phyloP scores from a whole-genome alignment of 2,329 filamentous ascomycete genomes.

The Cladosporium sp. region DNA sequence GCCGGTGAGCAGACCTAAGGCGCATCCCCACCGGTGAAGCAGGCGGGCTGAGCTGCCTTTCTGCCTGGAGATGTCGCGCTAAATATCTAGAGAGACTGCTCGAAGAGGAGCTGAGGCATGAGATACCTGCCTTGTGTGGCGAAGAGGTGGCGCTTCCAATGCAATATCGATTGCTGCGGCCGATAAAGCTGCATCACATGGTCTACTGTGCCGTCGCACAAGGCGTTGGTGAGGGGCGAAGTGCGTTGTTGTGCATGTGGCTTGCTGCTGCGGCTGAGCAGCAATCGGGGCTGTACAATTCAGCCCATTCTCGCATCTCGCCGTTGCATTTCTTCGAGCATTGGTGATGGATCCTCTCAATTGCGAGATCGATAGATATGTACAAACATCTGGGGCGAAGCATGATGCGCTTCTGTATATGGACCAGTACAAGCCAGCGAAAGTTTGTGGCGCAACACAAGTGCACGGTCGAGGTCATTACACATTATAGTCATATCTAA shows the following conservation, averaged over 20 bases:
- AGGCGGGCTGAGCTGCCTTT: neutral
- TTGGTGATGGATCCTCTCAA: neutral
- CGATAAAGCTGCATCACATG: neutral
- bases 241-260: neutral
- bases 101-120: slow-evolving; percentile 17
- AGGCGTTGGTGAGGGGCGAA: neutral
- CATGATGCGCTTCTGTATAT: neutral
- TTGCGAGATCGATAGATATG: neutral
- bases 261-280: slow-evolving; percentile 15
- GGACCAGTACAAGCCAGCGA: neutral
- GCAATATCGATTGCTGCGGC: neutral
- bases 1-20: slow-evolving; percentile 13
- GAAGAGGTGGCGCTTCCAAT: slow-evolving; percentile 5
- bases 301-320: neutral
- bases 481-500: slow-evolving; percentile 31
- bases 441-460: neutral
- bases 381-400: neutral
- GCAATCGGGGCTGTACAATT: slow-evolving; percentile 5
- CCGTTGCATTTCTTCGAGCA: neutral
- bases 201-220: neutral
- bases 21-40: slow-evolving; percentile 18
- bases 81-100: slow-evolving; percentile 9
- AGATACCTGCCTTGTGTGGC: slow-evolving; percentile 10
- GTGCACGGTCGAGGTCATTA: slow-evolving; percentile 3
- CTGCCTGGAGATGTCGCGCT: slow-evolving; percentile 16